Evolutionary conservation across 2,329 filamentous ascomycete species (phyloP).

Genomic region (Calonectria hongkongensis): DNA sequence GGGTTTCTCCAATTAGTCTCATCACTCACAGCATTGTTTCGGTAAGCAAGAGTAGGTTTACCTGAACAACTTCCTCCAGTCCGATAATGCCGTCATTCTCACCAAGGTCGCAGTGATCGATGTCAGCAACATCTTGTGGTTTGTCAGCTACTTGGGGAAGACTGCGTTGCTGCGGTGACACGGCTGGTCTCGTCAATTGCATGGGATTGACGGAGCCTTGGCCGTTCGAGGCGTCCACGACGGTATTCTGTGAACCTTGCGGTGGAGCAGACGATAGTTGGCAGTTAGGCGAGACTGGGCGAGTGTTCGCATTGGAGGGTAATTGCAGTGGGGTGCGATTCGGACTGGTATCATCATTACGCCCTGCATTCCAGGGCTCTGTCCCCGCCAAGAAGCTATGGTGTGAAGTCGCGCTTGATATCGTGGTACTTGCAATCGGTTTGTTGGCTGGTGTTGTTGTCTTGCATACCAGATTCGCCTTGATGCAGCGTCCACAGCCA

Average conservation of each 20-base stretch:
- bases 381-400: not conserved
- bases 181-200: not conserved
- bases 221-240: not conserved
- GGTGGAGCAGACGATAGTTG: not conserved
- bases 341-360: not conserved
- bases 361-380: not conserved
- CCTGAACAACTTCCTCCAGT: not conserved
- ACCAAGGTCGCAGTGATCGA: not conserved
- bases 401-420: not conserved
- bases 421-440: not conserved
- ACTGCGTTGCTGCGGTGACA: not conserved
- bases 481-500: conserved; percentile 7
- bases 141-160: not conserved
- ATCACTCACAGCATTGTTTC: not conserved
- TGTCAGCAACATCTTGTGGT: not conserved
- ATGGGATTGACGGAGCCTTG: not conserved
- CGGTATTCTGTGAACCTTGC: not conserved
- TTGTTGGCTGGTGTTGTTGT: conserved; percentile 2
- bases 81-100: not conserved
- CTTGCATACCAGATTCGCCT: conserved; percentile 1
- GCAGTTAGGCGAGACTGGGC: not conserved
- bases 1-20: not conserved
- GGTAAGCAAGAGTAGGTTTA: not conserved
- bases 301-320: not conserved
- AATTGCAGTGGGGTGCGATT: not conserved